Percentiles rank a stretch among this genome's conserved stretches.
Evolutionary conservation across 2,329 filamentous ascomycete species (phyloP).

Genomic region (Penicillium sp.): DNA sequence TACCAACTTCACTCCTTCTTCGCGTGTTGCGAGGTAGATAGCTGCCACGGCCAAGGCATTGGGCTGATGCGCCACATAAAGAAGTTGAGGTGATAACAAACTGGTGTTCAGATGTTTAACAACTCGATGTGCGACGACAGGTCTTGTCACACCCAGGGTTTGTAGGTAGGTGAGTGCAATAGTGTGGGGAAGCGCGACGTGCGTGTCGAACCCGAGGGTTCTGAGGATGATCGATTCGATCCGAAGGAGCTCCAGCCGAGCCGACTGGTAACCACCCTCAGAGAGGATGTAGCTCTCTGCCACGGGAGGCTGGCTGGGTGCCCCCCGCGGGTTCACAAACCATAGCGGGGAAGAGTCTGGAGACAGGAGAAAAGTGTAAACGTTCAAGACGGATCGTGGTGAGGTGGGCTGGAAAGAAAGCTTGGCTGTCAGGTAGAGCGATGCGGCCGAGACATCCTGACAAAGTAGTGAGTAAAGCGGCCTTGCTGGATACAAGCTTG

Average conservation of each 20-base stretch:
- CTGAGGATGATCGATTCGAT: conserved; percentile 75
- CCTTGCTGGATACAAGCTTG: not conserved
- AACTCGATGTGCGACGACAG: conserved; percentile 61
- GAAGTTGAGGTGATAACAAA: conserved; percentile 78
- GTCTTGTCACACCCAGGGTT: conserved; percentile 68
- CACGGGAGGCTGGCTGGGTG: conserved; percentile 35
- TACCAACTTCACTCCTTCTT: conserved; percentile 73
- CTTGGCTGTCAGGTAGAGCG: conserved; percentile 79
- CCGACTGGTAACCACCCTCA: conserved; percentile 67
- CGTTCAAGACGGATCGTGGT: conserved; percentile 76
- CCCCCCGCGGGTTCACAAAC: conserved; percentile 35
- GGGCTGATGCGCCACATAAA: conserved; percentile 92
- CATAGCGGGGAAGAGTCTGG: conserved; percentile 54
- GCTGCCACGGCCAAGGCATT: conserved; percentile 79
- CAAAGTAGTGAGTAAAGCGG: conserved; percentile 1
- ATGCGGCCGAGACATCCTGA: conserved; percentile 77
- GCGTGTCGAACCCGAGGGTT: conserved; percentile 75
- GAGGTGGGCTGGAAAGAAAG: conserved; percentile 73
- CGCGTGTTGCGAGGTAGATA: conserved; percentile 83
- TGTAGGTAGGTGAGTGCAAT: conserved; percentile 91
- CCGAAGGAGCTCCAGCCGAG: conserved; percentile 64
- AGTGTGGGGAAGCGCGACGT: conserved; percentile 80
- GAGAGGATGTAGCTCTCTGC: conserved; percentile 65
- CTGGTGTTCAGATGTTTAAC: conserved; percentile 82
- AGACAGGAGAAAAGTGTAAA: conserved; percentile 77